Evolutionary conservation across 2,329 filamentous ascomycete species (phyloP).

Genomic region (Paraphoma chrysanthemicola): DNA sequence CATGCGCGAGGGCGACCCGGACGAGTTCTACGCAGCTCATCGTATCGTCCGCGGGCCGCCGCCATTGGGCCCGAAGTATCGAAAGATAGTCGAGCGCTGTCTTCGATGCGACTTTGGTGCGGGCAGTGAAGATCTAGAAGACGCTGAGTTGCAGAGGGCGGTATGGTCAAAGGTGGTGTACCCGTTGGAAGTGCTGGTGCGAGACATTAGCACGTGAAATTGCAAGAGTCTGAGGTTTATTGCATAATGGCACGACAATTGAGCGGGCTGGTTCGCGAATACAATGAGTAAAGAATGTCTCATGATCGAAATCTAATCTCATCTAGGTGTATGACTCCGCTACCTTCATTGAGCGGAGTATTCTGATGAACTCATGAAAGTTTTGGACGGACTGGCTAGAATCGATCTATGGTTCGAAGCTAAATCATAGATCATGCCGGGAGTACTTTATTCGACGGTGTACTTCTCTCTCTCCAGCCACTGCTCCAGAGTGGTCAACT

Average conservation of each 20-base stretch:
- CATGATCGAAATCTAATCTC: no score
- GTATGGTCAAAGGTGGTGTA: conserved; percentile 10
- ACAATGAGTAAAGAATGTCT: no score
- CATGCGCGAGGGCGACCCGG: conserved; percentile 4
- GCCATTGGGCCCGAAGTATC: conserved; percentile 10
- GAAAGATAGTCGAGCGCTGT: conserved; percentile 16
- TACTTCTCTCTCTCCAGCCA: conserved; percentile 27
- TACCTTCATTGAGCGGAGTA: no score
- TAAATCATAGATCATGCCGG: no score
- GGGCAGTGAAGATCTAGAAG: conserved; percentile 8
- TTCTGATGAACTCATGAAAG: no score
- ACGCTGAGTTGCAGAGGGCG: conserved; percentile 8
- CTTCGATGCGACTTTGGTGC: conserved; percentile 18
- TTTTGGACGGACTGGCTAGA: no score
- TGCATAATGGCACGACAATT: background rate
- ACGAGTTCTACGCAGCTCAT: conserved; percentile 8
- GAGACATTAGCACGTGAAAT: background rate
- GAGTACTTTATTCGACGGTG: background rate
- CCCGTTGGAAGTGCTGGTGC: conserved; percentile 7
- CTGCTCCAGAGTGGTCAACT: conserved; percentile 35
- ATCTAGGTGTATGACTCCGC: no score
- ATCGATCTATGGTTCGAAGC: no score
- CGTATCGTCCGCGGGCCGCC: conserved; percentile 4
- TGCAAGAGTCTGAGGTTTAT: background rate
- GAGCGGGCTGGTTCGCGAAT: background rate